Evolutionary conservation across 352 stramenopile genomes (phyloP).

Genomic region (Globisporangium yorkense): DNA sequence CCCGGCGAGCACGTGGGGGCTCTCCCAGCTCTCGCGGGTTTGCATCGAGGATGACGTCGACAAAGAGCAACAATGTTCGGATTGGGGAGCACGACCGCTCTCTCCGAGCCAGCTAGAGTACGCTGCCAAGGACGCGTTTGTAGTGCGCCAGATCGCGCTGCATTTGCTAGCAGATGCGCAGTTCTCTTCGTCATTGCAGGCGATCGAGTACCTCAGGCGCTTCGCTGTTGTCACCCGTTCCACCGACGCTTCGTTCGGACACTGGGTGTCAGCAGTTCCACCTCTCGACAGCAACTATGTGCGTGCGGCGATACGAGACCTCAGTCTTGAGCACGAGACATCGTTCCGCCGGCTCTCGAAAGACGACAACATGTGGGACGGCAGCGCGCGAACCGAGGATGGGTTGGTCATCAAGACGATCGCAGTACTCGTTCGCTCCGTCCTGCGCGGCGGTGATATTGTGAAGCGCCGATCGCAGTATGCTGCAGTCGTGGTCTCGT

Average conservation of each 20-base stretch:
- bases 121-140: constrained; percentile 48
- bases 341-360: constrained; percentile 22
- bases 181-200: background rate
- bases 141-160: constrained; percentile 33
- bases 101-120: constrained; percentile 39
- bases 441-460: background rate
- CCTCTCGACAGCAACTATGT: constrained; percentile 25
- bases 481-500: constrained; percentile 39
- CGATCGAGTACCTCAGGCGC: constrained; percentile 12
- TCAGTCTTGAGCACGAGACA: constrained; percentile 14
- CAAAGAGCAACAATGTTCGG: constrained; percentile 62
- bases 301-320: constrained; percentile 20
- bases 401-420: constrained; percentile 65
- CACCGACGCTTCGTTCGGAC: constrained; percentile 8
- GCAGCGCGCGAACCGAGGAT: constrained; percentile 6
- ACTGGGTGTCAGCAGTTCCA: constrained; percentile 15
- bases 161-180: constrained; percentile 40
- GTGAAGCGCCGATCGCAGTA: constrained; percentile 12
- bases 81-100: constrained; percentile 45
- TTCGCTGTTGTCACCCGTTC: constrained; percentile 19
- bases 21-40: constrained; percentile 34
- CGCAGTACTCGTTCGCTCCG: constrained; percentile 28
- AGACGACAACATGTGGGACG: constrained; percentile 11
- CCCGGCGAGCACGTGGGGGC: constrained; percentile 40
- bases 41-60: constrained; percentile 38